Evolutionary conservation across 306 rosid species (phyloP), one percentile per base, ranked within the genome.

Genomic region (Hylodesmum podocarpum): DNA sequence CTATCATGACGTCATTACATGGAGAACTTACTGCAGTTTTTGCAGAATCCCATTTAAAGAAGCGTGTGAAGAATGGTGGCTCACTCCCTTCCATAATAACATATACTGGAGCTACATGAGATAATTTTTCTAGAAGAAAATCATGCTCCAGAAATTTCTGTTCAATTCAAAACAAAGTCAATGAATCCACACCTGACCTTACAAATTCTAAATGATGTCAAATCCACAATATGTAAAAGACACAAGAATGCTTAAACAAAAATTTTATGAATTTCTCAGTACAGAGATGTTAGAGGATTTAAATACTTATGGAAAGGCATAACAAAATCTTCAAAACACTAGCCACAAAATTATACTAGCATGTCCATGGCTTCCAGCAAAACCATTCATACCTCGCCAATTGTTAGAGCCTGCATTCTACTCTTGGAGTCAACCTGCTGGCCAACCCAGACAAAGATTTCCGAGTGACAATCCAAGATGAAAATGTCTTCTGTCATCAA

Each of bases 401-500:
- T 87, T 73, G 93, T 85, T 74, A 93, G 74, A 82, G 94, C 90
- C 66, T 86, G 90, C 83, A 82, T 44, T 85, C 76, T 87, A 82
- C 84, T 87, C 82, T 89, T 90, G 72, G 88, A 72, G 66, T 93
- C 88, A 49, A 90, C 93, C 87, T 85, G 93, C 86, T 90, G 94
- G 63, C 98, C 98, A 40, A 93, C 94, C 98, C 98, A 93, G 79
- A 93, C 90, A 79, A 86, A 93, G 82, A 90, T 86, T 41, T 89
- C 94, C 1, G 84, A 78, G 85, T 90, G 93, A 83, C 91, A 87
- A 85, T 93, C 94, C 85, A 93, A 77, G 82, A 93, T 83, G 85
- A 87, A 89, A 62, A 86, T 85, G 80, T 93, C 98, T 85, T 93
- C 98, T 53, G 98, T 90, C 98, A 93, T 93, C 86, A 93, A 84